phyloP scores from a whole-genome alignment of 2,329 filamentous ascomycete genomes.

The Neofusicoccum laricinum region DNA sequence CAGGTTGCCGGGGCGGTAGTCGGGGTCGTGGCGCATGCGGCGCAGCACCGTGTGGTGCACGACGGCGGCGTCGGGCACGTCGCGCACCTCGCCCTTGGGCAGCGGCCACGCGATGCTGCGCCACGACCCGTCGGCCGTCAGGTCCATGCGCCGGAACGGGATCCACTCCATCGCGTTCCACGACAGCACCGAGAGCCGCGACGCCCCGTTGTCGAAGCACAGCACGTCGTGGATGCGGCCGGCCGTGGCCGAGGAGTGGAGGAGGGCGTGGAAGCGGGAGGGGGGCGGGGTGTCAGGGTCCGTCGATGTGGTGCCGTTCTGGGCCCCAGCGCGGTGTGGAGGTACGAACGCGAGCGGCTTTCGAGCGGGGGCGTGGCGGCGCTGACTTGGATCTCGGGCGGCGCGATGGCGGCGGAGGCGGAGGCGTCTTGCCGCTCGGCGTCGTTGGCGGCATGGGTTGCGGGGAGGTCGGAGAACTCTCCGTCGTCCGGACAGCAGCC shows the following conservation, averaged over 20 bases:
- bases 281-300: neutral
- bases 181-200: conserved; percentile 54
- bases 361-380: conserved; percentile 20
- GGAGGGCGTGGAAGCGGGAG: conserved; percentile 53
- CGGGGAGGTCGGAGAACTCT: neutral
- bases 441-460: neutral
- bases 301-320: neutral
- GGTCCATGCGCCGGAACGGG: conserved; percentile 77
- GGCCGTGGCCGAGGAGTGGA: conserved; percentile 54
- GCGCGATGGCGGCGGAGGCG: neutral
- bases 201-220: conserved; percentile 59
- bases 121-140: conserved; percentile 71
- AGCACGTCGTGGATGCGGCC: conserved; percentile 69
- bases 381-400: conserved; percentile 34
- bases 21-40: conserved; percentile 61
- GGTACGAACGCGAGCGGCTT: neutral
- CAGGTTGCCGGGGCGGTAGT: conserved; percentile 74
- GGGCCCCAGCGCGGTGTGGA: neutral
- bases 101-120: conserved; percentile 77
- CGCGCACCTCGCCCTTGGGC: conserved; percentile 72
- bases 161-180: conserved; percentile 82
- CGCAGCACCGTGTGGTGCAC: conserved; percentile 74
- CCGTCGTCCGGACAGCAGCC: conserved; percentile 55
- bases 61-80: conserved; percentile 67
- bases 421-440: neutral